Evolutionary conservation across 331 rosid genomes (phyloP), one percentile per base, ranked within the genome.

Genomic region (Malus hybrid): DNA sequence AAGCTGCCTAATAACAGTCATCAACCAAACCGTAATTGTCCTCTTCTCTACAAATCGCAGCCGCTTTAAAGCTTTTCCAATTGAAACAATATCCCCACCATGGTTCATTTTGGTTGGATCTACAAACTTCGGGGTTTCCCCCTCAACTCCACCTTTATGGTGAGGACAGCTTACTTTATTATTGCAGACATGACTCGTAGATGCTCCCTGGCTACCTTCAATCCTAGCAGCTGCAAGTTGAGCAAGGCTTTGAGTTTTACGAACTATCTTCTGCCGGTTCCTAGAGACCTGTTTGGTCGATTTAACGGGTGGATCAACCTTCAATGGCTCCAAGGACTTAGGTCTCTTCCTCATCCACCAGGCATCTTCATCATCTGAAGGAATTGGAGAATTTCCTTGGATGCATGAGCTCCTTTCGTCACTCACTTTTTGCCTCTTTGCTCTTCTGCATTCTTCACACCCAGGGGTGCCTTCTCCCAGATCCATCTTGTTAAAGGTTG

Each of bases 121-220:
- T 31, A 81, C 67, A 24, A 86, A 79, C 81, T 88, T 92, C 19
- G 67, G 83, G 70, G 74, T 78, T 69, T 90, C 97, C 65, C 95
- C 95, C 65, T 95, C 96, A 31, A 77, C 48, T 74, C 87, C 82
- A 75, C 87, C 59, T 89, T 84, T 90, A 73, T 92, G 98, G 83
- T 92, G 96, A 78, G 97, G 93, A 71, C 99, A 95, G 83, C 80
- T 84, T 60, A 92, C 92, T 87, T 81, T 92, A 68, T 84, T 95
- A 65, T 90, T 96, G 88, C 98, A 95, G 48, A 90, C 88, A 78
- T 95, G 99, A 85, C 99, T 95, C 7, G 97, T 90, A 48, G 99
- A 95, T 66, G 99, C 97, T 81, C 99, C 99, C 86, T 90, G 97
- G 82, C 99, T 92, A 78, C 97, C 97, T 82, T 95, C 99, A 79